Evolutionary conservation across 2,329 filamentous ascomycete genomes (phyloP), one percentile per base, ranked within the genome.

Genomic region (Fusarium kyushuense): DNA sequence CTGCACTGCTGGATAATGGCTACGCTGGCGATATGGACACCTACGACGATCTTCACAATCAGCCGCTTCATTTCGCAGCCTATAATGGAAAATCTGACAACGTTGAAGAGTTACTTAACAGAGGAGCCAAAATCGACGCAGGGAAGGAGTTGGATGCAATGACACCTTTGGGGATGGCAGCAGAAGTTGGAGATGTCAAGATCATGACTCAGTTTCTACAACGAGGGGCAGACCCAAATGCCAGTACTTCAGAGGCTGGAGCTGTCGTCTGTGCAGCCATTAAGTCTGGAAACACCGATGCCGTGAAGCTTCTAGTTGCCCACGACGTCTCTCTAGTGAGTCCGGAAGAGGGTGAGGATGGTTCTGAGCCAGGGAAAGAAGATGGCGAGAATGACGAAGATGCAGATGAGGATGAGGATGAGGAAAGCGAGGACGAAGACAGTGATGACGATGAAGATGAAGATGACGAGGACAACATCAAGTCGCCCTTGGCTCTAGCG

Each of bases 211-310:
- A 78, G 49, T 70, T 82, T 4, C 67, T 82, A 0, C 58, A 78
- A 16, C 71, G 77, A 58, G 76, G 76, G 8, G 80, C 80, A 4
- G 71, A 81, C 32, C 71, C 78, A 1, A 80, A 82, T 42, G 78
- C 79, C 2, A 27, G 63, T 58, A 45, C 71, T 7, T 21, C 67
- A 9, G 49, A 62, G 2, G 70, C 69, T 23, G 53, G 79, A 0
- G 77, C 76, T 0, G 79, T 82, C 1, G 76, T 82, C 17, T 81
- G 80, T 38, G 76, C 79, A 1, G 80, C 80, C 2, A 82, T 82
- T 12, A 74, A 72, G 12, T 82, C 80, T 2, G 80, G 80, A 6
- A 82, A 81, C 17, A 72, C 75, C 10, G 79, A 76, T 2, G 79
- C 80, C 1, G 79, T 82, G 3, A 76, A 78, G 56, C 67, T 82